These are phyloP conservation scores for Blastobotrys persicus DNA, from an alignment of 1,139 yeast genomes.

Conservation along the genomic window DNA sequence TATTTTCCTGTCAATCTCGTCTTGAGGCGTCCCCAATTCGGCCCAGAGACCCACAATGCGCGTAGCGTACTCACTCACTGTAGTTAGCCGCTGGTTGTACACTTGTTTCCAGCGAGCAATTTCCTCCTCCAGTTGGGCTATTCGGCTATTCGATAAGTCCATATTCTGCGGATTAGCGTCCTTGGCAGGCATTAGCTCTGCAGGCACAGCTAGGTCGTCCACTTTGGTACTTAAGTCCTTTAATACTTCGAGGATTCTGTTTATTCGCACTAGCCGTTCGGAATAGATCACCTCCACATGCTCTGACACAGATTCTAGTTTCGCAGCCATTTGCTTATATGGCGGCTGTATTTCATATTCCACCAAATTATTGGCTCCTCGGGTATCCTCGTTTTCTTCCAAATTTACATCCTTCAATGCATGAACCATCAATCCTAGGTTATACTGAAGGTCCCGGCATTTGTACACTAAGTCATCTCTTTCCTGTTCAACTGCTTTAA, in stretches of 20 bases:
- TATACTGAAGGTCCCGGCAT: slow-evolving; percentile 30
- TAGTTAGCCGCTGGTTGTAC: slow-evolving; percentile 25
- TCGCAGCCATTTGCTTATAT: slow-evolving; percentile 18
- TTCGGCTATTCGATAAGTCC: slow-evolving; percentile 21
- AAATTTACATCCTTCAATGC: slow-evolving; percentile 32
- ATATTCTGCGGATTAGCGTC: slow-evolving; percentile 18
- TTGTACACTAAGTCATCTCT: slow-evolving; percentile 28
- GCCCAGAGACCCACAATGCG: slow-evolving; percentile 36
- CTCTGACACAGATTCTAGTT: slow-evolving; percentile 22
- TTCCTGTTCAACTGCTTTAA: slow-evolving; percentile 32
- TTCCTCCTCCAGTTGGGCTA: slow-evolving; percentile 31
- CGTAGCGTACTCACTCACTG: slow-evolving; percentile 26
- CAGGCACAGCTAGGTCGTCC: slow-evolving; percentile 24
- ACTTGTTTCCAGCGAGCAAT: slow-evolving; percentile 31
- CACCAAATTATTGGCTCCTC: slow-evolving; percentile 6
- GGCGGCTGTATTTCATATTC: slow-evolving; percentile 29
- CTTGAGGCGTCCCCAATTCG: slow-evolving; percentile 37
- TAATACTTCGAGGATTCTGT: slow-evolving; percentile 23
- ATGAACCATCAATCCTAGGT: slow-evolving; percentile 29
- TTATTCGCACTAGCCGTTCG: slow-evolving; percentile 24
- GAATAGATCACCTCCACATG: slow-evolving; percentile 25
- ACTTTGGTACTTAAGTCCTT: slow-evolving; percentile 21
- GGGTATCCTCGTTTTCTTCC: slow-evolving; percentile 5
- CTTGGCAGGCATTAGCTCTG: slow-evolving; percentile 20
- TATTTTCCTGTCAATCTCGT: slow-evolving; percentile 30